Conservation (phyloP, 129 eudicot species). For the Artemisia argyi region DNA sequence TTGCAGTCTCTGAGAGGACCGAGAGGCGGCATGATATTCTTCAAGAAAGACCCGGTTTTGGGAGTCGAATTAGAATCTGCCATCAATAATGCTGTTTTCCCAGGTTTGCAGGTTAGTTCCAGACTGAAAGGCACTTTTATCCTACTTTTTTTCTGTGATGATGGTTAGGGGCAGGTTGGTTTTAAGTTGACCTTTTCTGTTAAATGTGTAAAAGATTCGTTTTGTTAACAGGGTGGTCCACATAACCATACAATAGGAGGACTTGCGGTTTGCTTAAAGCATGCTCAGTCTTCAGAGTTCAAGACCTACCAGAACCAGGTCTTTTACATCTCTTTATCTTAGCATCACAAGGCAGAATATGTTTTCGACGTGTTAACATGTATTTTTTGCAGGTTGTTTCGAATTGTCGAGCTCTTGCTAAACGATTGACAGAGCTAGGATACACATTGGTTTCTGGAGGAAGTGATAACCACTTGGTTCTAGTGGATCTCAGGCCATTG, state of each 20-base stretch:
- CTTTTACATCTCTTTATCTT: conserved; percentile 6
- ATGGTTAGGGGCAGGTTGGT: not conserved
- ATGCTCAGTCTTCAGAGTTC: conserved; percentile 91
- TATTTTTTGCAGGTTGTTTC: conserved; percentile 69
- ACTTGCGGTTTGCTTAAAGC: conserved; percentile 89
- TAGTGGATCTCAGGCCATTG: conserved; percentile 89
- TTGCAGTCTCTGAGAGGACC: conserved; percentile 94
- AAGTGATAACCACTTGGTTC: conserved; percentile 95
- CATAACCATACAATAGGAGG: conserved; percentile 95
- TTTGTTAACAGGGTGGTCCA: conserved; percentile 84
- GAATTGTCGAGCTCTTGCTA: conserved; percentile 84
- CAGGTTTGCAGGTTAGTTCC: conserved; percentile 85
- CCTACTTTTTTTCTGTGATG: not conserved
- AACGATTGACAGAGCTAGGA: conserved; percentile 64
- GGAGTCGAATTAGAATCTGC: conserved; percentile 95
- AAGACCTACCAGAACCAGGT: conserved; percentile 87
- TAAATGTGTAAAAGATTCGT: not conserved
- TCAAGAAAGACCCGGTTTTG: conserved; percentile 75
- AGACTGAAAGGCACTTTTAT: not conserved
- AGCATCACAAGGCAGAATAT: not conserved
- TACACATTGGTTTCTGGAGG: conserved; percentile 92
- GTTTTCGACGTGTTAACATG: conserved; percentile 4
- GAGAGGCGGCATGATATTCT: conserved; percentile 98
- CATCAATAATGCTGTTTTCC: conserved; percentile 96
- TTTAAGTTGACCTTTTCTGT: not conserved